Evolutionary conservation across 495 filamentous ascomycete genomes (phyloP).

Genomic region (Thermochaetoides thermophila): DNA sequence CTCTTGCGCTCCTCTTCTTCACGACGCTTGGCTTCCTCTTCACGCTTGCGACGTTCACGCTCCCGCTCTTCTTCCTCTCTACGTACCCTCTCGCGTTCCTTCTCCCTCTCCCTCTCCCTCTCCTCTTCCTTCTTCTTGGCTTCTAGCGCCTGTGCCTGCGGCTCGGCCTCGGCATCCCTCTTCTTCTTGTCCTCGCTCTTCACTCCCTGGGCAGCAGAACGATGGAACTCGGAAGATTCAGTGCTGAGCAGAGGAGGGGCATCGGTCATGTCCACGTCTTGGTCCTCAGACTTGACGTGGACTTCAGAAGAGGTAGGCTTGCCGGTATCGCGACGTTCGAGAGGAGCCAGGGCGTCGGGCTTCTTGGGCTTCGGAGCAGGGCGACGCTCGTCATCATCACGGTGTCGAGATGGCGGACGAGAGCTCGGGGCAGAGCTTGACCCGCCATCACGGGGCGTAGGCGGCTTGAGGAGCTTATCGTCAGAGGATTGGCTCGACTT

Average conservation of each 20-base stretch:
- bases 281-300: constrained; percentile 32
- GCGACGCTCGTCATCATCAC: constrained; percentile 27
- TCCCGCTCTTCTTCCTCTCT: constrained; percentile 10
- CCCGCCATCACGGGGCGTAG: constrained; percentile 19
- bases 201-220: constrained; percentile 26
- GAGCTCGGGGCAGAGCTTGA: constrained; percentile 9
- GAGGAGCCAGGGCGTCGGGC: constrained; percentile 14
- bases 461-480: constrained; percentile 24
- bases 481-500: constrained; percentile 24
- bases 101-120: constrained; percentile 28
- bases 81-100: constrained; percentile 32
- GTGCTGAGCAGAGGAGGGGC: constrained; percentile 14
- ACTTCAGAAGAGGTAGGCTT: constrained; percentile 27
- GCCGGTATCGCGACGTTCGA: constrained; percentile 23
- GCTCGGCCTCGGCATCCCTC: constrained; percentile 20
- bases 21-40: constrained; percentile 26
- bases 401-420: constrained; percentile 13
- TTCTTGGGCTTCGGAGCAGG: constrained; percentile 23
- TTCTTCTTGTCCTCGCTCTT: constrained; percentile 38
- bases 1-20: constrained; percentile 24
- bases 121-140: constrained; percentile 8
- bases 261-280: constrained; percentile 33
- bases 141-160: constrained; percentile 11
- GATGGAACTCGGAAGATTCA: constrained; percentile 23
- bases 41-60: constrained; percentile 15